Conservation (phyloP, 2,329 filamentous ascomycete genomes). For the Calonectria ilicicola region DNA sequence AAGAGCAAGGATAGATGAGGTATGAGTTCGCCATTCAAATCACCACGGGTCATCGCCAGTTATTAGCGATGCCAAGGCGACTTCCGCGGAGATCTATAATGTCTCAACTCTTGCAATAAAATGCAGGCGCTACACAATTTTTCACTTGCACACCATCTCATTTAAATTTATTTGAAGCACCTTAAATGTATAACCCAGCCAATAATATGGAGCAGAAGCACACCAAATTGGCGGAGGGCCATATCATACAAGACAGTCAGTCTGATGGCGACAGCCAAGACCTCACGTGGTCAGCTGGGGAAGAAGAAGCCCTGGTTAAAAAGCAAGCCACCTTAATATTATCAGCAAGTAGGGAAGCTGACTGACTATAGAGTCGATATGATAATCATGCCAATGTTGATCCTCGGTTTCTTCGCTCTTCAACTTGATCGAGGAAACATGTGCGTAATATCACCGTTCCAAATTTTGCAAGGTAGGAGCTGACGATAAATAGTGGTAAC, state of each 20-base stretch:
- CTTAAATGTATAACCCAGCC: background rate
- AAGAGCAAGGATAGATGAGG: background rate
- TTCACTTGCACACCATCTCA: background rate
- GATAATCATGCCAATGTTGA: background rate
- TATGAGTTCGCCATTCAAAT: background rate
- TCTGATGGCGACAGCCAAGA: background rate
- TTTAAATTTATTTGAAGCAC: too few relatives aligned
- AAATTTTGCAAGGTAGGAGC: background rate
- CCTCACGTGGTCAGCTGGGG: background rate
- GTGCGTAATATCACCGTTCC: background rate
- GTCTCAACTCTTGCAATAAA: background rate
- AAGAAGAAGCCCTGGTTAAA: background rate
- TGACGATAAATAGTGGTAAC: background rate
- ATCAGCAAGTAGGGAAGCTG: background rate
- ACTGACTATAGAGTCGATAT: background rate
- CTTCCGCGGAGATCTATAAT: background rate
- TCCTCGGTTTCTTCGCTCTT: background rate
- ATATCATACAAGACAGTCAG: background rate
- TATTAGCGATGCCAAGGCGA: background rate
- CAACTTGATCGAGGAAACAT: background rate
- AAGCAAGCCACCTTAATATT: background rate
- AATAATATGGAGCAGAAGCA: background rate
- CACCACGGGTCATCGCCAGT: background rate
- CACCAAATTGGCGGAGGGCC: background rate
- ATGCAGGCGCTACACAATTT: too few relatives aligned